These are phyloP conservation scores for Gossypium raimondii DNA, from an alignment of 345 rosid species.

Conservation along the genomic window DNA sequence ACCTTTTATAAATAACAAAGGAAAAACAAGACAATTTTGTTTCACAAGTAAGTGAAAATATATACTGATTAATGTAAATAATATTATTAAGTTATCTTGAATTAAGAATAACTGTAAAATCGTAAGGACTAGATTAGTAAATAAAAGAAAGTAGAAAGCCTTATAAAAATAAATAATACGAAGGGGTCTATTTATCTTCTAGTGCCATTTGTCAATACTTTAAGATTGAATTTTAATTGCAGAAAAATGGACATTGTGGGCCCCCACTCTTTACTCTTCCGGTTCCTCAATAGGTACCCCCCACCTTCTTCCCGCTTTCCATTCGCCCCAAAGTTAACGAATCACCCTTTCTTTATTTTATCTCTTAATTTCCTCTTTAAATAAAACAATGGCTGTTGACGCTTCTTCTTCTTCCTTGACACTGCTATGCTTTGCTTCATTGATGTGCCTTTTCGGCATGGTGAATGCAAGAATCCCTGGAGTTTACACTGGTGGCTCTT, in stretches of 20 bases:
- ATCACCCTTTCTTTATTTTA: not conserved
- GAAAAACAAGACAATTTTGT: no score
- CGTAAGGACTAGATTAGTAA: no score
- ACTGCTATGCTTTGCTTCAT: constrained; percentile 13
- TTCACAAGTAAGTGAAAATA: no score
- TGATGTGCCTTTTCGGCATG: constrained; percentile 3
- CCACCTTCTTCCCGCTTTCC: constrained; percentile 14
- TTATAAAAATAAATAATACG: no score
- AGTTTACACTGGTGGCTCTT: constrained; percentile 36
- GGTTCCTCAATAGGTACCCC: constrained; percentile 17
- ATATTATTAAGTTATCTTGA: no score
- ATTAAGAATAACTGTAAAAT: no score
- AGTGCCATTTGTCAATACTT: no score
- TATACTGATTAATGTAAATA: no score
- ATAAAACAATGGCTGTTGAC: not conserved
- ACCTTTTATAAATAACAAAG: no score
- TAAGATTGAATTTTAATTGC: not conserved
- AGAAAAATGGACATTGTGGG: not conserved
- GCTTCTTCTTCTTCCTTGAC: not conserved
- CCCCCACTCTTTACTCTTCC: not conserved
- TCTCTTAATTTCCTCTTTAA: not conserved
- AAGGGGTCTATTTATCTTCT: no score
- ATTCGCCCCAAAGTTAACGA: not conserved
- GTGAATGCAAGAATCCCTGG: constrained; percentile 48
- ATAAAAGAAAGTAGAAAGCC: no score